These are phyloP conservation scores for Salicornia ramosissima DNA, from an alignment of 148 eudicot genomes.

Conservation along the genomic window DNA sequence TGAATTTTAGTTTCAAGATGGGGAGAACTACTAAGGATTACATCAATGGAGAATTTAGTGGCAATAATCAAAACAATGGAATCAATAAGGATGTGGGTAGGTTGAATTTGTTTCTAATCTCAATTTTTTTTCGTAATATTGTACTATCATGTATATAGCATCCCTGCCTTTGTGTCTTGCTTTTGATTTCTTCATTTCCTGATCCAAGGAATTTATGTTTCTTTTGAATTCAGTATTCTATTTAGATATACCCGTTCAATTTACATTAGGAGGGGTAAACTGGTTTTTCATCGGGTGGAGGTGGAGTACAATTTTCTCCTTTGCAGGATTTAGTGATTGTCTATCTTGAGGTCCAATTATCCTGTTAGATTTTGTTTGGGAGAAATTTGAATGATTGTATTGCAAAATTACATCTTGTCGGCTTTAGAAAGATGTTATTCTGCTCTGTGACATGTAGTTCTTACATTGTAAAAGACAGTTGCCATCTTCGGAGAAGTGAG, in stretches of 20 bases:
- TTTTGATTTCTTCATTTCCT: not conserved
- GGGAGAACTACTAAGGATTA: slow-evolving; percentile 15
- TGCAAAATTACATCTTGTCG: not conserved
- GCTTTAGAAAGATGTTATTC: not conserved
- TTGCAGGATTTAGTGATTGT: not conserved
- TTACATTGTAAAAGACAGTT: slow-evolving; percentile 50
- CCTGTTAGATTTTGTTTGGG: not conserved
- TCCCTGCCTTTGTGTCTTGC: not conserved
- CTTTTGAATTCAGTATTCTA: not conserved
- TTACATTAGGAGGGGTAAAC: not conserved
- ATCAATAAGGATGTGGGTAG: slow-evolving; percentile 38
- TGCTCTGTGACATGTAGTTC: slow-evolving; percentile 24
- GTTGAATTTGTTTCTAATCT: slow-evolving; percentile 25
- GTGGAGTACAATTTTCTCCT: not conserved
- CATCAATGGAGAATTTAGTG: slow-evolving; percentile 12
- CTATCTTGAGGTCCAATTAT: not conserved
- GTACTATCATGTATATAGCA: not conserved
- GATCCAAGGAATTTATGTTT: not conserved
- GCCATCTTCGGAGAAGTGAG: slow-evolving; percentile 33
- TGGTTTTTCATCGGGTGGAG: not conserved
- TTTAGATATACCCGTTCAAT: not conserved
- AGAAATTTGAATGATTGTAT: not conserved
- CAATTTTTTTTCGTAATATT: not conserved
- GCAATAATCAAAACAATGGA: slow-evolving; percentile 14
- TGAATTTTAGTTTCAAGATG: slow-evolving; percentile 40